A percentile compares a stretch with the other conserved stretches of the same genome.
Evolutionary conservation across 108 stramenopile genomes (phyloP).

Genomic region (Cyclotella distinguenda): DNA sequence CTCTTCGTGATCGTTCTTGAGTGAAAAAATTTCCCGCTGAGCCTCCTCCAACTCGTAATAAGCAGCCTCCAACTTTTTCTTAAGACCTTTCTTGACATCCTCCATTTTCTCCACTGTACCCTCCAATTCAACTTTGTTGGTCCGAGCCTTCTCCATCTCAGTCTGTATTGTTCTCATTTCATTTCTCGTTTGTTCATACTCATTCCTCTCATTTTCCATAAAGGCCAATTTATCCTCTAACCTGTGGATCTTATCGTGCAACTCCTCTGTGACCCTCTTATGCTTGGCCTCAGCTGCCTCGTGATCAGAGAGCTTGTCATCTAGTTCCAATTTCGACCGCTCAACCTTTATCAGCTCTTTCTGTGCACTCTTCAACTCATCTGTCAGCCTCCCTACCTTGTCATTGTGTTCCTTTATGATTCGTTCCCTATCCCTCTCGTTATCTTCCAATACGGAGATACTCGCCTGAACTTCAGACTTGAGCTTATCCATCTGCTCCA

Average conservation of each 20-base stretch:
- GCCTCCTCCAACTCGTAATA: constrained; percentile 39
- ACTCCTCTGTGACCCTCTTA: constrained; percentile 15
- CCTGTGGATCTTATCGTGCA: constrained; percentile 11
- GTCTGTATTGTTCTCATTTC: background rate
- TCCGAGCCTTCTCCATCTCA: constrained; percentile 19
- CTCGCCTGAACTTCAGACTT: constrained; percentile 29
- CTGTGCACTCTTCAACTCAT: constrained; percentile 19
- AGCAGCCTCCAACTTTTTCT: constrained; percentile 37
- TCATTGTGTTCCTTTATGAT: constrained; percentile 14
- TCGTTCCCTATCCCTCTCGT: constrained; percentile 21
- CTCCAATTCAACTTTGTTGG: constrained; percentile 27
- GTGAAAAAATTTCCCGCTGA: constrained; percentile 18
- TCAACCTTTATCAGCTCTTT: constrained; percentile 12
- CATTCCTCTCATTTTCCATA: constrained; percentile 1
- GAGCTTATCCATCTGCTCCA: constrained; percentile 17
- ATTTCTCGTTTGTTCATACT: constrained; percentile 9
- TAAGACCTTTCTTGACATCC: constrained; percentile 33
- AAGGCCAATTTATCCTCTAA: constrained; percentile 18
- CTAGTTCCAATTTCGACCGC: constrained; percentile 14
- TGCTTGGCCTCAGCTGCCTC: constrained; percentile 15
- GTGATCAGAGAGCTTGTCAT: constrained; percentile 4
- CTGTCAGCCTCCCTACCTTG: constrained; percentile 13
- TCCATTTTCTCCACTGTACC: constrained; percentile 20
- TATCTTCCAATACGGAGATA: constrained; percentile 12
- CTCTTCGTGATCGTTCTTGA: constrained; percentile 21